Conservation (phyloP, 2,329 filamentous ascomycete species). For the Aspergillus unguis region DNA sequence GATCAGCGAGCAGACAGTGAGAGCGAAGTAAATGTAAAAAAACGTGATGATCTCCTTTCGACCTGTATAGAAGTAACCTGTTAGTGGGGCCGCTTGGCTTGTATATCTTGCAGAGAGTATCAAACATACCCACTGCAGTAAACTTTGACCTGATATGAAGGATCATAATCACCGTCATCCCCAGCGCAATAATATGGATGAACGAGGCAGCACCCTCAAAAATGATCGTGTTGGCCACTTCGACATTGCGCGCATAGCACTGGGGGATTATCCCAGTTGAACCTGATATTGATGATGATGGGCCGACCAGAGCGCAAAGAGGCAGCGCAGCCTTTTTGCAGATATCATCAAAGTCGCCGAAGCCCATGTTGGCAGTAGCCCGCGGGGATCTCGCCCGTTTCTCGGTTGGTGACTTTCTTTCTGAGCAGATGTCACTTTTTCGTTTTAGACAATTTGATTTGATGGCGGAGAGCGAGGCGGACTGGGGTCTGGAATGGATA, state of each 20-base stretch:
- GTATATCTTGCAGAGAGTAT: background rate
- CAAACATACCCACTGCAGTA: slow-evolving; percentile 79
- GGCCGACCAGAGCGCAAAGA: slow-evolving; percentile 80
- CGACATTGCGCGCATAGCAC: slow-evolving; percentile 93
- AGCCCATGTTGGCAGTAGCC: slow-evolving; percentile 55
- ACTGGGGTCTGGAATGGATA: background rate
- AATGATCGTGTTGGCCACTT: slow-evolving; percentile 96
- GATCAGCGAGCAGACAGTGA: slow-evolving; percentile 83
- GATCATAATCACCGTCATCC: slow-evolving; percentile 97
- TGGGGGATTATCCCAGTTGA: slow-evolving; percentile 77
- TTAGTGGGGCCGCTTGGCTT: background rate
- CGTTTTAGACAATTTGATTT: background rate
- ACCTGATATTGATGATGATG: slow-evolving; percentile 59
- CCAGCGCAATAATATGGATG: slow-evolving; percentile 83
- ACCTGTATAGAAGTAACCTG: slow-evolving; percentile 39
- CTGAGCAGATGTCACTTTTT: background rate
- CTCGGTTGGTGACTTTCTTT: background rate
- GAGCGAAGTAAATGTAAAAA: slow-evolving; percentile 93
- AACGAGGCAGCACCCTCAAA: slow-evolving; percentile 89
- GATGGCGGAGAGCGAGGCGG: background rate
- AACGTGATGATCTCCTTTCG: slow-evolving; percentile 77
- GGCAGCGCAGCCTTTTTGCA: slow-evolving; percentile 83
- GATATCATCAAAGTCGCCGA: slow-evolving; percentile 85
- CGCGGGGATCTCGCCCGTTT: background rate
- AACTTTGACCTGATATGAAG: slow-evolving; percentile 96